phyloP scores from a whole-genome alignment of 306 rosid genomes.

The Gleditsia sinensis region DNA sequence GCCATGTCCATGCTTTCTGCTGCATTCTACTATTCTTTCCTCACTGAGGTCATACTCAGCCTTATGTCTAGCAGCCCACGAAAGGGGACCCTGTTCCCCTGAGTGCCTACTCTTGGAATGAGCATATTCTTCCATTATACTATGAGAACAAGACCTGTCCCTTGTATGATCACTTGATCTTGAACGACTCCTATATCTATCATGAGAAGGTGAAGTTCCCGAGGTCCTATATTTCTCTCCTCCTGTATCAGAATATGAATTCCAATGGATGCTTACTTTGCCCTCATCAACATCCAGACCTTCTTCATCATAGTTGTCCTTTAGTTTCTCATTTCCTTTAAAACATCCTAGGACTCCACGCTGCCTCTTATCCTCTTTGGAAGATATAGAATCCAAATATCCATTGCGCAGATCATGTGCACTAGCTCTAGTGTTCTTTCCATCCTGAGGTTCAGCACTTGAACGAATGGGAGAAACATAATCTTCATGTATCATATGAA shows the following conservation, averaged over 20 bases:
- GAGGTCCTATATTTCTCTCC: slow-evolving; percentile 47
- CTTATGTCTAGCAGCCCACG: slow-evolving; percentile 43
- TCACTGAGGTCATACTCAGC: slow-evolving; percentile 41
- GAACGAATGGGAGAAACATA: slow-evolving; percentile 41
- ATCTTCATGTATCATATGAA: slow-evolving; percentile 28
- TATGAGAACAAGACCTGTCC: too few species aligned
- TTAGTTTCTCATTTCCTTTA: slow-evolving; percentile 46
- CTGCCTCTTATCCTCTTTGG: slow-evolving; percentile 41
- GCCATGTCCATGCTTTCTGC: slow-evolving; percentile 37
- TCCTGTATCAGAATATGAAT: slow-evolving; percentile 50
- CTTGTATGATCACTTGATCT: slow-evolving; percentile 58
- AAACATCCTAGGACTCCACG: slow-evolving; percentile 37
- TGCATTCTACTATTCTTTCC: slow-evolving; percentile 36
- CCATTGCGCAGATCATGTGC: slow-evolving; percentile 50
- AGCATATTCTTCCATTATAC: slow-evolving; percentile 65
- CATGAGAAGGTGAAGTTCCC: slow-evolving; percentile 46
- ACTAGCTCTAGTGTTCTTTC: slow-evolving; percentile 30
- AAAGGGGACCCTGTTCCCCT: slow-evolving; percentile 35
- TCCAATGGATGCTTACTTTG: slow-evolving; percentile 31
- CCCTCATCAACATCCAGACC: slow-evolving; percentile 39
- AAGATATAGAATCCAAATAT: slow-evolving; percentile 41
- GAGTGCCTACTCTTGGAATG: slow-evolving; percentile 49
- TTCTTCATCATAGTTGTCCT: slow-evolving; percentile 40
- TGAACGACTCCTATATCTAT: slow-evolving; percentile 63
- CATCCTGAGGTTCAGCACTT: slow-evolving; percentile 35